Evolutionary conservation across 2,329 filamentous ascomycete genomes (phyloP), one percentile per base, ranked within the genome.

Genomic region (Niveomyces coronatus): DNA sequence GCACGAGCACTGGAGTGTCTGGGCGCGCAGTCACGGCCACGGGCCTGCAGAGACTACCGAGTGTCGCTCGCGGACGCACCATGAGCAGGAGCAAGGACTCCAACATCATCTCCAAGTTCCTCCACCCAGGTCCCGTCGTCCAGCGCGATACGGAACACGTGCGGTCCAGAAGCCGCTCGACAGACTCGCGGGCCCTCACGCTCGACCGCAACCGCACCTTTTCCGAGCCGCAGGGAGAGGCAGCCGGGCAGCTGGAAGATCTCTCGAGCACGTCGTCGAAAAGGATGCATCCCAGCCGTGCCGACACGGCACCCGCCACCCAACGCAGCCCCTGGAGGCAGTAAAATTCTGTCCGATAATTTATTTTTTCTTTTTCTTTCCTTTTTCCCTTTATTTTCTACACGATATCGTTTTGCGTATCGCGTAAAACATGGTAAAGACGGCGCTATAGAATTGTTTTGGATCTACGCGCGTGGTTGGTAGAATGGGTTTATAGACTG

Each of bases 81-180:
- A 55, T 55, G 35, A 62, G 61, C 41, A 56, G 57, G 18, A 60
- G 60, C 37, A 61, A 52, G 20, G 51, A 63, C 32, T 59, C 59
- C 43, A 68, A 63, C 45, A 45, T 72, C 4, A 49, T 72, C 18
- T 54, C 63, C 5, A 60, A 64, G 34, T 56, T 73, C 18, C 51
- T 73, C 10, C 69, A 69, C 33, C 69, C 67, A 0, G 69, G 69
- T 0, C 69, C 69, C 1, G 53, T 54, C 8, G 47, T 64, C 5
- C 54, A 55, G 13, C 55, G 51, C 7, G 53, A 57, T 13, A 43
- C 44, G 29, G 49, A 45, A n/a, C 51, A 47, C 23, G 44, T 44
- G 3, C 53, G 53, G 31, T 52, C 49, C 29, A 50, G 54, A 16
- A 44, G 42, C 11, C 49, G 44, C n/a, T 61, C 58, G 5, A 47